These are phyloP conservation scores for Pichia gijzeniarum DNA, from an alignment of 805 yeast species.

Conservation along the genomic window DNA sequence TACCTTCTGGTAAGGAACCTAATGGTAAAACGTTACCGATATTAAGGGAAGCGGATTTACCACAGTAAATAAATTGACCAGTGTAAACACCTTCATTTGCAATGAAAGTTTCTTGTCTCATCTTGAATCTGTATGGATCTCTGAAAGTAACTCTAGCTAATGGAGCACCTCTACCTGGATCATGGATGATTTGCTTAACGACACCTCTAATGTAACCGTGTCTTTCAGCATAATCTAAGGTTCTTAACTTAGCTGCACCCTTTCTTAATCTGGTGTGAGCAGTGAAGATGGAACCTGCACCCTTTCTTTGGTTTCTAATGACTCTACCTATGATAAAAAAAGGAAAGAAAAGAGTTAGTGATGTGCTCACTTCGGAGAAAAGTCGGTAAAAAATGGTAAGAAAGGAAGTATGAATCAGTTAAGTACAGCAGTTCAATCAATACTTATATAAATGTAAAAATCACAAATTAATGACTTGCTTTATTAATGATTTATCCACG, in stretches of 20 bases:
- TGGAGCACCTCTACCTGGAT: slow-evolving; percentile 99
- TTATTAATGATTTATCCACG: too few species aligned
- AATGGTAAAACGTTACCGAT: slow-evolving; percentile 97
- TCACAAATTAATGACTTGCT: too few species aligned
- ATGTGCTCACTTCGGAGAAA: background rate
- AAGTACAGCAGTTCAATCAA: too few species aligned
- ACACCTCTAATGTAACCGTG: slow-evolving; percentile 99
- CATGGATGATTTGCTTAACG: slow-evolving; percentile 97
- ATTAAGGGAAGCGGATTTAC: slow-evolving; percentile 95
- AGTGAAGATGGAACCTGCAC: slow-evolving; percentile 99
- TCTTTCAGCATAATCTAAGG: slow-evolving; percentile 98
- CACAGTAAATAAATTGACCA: slow-evolving; percentile 98
- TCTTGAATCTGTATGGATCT: slow-evolving; percentile 98
- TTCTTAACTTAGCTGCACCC: slow-evolving; percentile 99
- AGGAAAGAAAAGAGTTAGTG: background rate
- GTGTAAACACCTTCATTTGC: slow-evolving; percentile 99
- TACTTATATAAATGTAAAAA: too few species aligned
- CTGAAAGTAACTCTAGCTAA: slow-evolving; percentile 98
- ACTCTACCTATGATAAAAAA: slow-evolving; percentile 72
- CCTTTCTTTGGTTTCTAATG: slow-evolving; percentile 99
- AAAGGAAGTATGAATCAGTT: too few species aligned
- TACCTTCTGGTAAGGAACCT: slow-evolving; percentile 98
- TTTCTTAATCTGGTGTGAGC: slow-evolving; percentile 99
- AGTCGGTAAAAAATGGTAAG: too few species aligned
- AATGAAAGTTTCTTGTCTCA: slow-evolving; percentile 97